These are phyloP conservation scores for Solanum hybrid DNA, from an alignment of 305 asterid genomes.

Conservation along the genomic window DNA sequence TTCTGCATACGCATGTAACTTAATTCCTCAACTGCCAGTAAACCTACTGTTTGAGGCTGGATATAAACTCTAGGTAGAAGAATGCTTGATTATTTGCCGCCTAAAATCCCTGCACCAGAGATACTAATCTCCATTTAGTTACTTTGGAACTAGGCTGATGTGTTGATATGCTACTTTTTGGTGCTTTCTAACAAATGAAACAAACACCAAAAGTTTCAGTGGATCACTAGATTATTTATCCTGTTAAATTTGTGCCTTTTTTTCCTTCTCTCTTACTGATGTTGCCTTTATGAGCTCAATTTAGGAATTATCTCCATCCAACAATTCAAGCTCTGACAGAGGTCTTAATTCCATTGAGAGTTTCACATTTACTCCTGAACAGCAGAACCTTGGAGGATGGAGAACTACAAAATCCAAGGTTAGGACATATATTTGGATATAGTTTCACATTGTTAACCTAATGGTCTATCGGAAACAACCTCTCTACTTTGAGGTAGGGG, in stretches of 20 bases:
- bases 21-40: not conserved
- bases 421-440: conserved; percentile 2
- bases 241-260: not conserved
- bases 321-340: conserved; percentile 4
- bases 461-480: not conserved
- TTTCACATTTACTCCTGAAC: conserved; percentile 38
- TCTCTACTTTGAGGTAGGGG: not conserved
- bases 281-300: not conserved
- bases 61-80: not conserved
- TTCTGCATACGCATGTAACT: not conserved
- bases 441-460: not conserved
- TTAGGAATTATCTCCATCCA: conserved; percentile 40
- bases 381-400: conserved; percentile 60
- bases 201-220: not conserved
- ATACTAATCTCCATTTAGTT: not conserved
- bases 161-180: not conserved
- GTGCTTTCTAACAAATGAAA: not conserved
- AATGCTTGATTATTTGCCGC: not conserved
- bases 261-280: not conserved
- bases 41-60: not conserved
- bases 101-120: not conserved
- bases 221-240: not conserved
- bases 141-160: not conserved
- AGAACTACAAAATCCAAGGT: conserved; percentile 73
- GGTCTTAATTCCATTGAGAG: conserved; percentile 16